Evolutionary conservation across 2,329 filamentous ascomycete species (phyloP).

Genomic region (Coleophoma eucalyptorum): DNA sequence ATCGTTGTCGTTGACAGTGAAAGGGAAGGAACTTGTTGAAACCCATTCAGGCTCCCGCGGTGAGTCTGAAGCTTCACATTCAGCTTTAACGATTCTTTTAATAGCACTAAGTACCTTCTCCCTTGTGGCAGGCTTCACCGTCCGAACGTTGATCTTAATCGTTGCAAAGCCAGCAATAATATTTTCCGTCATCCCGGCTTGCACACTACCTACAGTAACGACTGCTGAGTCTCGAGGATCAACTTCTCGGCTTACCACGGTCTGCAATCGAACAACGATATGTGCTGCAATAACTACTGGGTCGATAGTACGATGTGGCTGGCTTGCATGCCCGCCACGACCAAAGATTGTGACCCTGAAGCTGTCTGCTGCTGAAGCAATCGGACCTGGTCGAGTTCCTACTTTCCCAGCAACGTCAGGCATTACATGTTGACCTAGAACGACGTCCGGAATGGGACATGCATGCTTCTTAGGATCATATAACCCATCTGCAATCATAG

Average conservation of each 20-base stretch:
- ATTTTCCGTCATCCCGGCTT: constrained; percentile 38
- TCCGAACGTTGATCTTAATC: constrained; percentile 37
- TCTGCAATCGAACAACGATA: constrained; percentile 36
- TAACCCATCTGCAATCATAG: constrained; percentile 58
- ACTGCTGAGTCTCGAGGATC: constrained; percentile 36
- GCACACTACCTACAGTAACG: constrained; percentile 38
- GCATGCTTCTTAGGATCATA: constrained; percentile 35
- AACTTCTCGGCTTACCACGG: constrained; percentile 34
- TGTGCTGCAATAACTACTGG: constrained; percentile 39
- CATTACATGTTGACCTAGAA: constrained; percentile 52
- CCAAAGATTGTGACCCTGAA: constrained; percentile 35
- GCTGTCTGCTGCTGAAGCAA: constrained; percentile 31
- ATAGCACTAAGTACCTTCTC: constrained; percentile 32
- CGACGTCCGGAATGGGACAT: constrained; percentile 51
- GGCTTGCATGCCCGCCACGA: constrained; percentile 35
- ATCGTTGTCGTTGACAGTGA: constrained; percentile 16
- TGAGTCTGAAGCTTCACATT: constrained; percentile 43
- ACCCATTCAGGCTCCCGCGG: constrained; percentile 10
- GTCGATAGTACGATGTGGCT: constrained; percentile 40
- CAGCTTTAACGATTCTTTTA: constrained; percentile 43
- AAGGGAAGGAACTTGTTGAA: constrained; percentile 14
- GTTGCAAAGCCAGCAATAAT: constrained; percentile 38
- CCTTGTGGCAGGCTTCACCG: constrained; percentile 26
- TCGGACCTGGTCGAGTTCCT: constrained; percentile 25
- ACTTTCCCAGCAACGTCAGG: constrained; percentile 30